Conservation (phyloP, 108 stramenopile species). For the Skeletonema menzelii region DNA sequence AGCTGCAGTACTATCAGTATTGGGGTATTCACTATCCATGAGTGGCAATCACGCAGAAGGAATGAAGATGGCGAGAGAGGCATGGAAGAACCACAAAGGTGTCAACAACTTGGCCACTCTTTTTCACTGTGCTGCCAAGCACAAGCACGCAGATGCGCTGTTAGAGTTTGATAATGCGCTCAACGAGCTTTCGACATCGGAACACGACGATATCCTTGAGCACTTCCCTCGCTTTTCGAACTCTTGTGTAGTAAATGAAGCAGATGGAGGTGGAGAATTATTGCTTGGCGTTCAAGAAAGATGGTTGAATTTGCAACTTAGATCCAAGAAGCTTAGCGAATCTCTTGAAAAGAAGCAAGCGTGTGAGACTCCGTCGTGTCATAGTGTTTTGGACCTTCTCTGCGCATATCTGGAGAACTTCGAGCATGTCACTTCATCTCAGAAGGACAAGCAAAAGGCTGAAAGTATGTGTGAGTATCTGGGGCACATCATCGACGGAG, state of each 20-base stretch:
- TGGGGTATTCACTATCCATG: constrained; percentile 39
- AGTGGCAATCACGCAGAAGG: constrained; percentile 28
- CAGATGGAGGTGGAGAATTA: constrained; percentile 18
- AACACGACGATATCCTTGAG: constrained; percentile 20
- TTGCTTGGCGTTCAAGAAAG: constrained; percentile 42
- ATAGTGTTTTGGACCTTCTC: constrained; percentile 30
- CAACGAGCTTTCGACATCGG: constrained; percentile 28
- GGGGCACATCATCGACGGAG: constrained; percentile 21
- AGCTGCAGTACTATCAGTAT: constrained; percentile 22
- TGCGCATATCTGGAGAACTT: constrained; percentile 39
- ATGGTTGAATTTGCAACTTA: constrained; percentile 35
- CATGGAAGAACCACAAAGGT: constrained; percentile 39
- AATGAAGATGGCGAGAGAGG: constrained; percentile 24
- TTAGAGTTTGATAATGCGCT: constrained; percentile 43
- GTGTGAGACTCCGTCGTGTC: constrained; percentile 1
- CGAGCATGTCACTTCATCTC: constrained; percentile 18
- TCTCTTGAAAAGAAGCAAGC: constrained; percentile 4
- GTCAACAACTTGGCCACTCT: constrained; percentile 30
- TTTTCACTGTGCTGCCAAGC: constrained; percentile 36
- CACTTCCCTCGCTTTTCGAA: constrained; percentile 40
- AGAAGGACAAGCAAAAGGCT: constrained; percentile 4
- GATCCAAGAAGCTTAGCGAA: constrained; percentile 16
- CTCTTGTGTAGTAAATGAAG: constrained; percentile 32
- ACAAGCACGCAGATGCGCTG: constrained; percentile 34
- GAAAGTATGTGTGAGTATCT: constrained; percentile 19